phyloP scores from a whole-genome alignment of 75 land plant species.

The Cunninghamia lanceolata region DNA sequence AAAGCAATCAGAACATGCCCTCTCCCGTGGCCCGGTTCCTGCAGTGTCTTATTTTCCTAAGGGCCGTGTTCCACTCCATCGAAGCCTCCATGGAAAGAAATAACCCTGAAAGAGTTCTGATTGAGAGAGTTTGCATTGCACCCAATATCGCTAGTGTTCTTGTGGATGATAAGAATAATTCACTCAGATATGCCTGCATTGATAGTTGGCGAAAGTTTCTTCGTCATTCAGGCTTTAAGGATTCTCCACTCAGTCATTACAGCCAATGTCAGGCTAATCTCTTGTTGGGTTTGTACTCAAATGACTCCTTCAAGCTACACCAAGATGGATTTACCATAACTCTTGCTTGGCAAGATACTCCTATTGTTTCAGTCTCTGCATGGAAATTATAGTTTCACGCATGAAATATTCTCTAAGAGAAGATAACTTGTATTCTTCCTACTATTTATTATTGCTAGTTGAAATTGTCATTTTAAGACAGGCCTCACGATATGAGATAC shows the following conservation, averaged over 20 bases:
- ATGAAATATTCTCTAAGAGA: not conserved
- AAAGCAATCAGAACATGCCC: slow-evolving; percentile 27
- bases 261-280: slow-evolving; percentile 16
- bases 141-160: slow-evolving; percentile 25
- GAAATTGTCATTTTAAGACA: not conserved
- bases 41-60: slow-evolving; percentile 29
- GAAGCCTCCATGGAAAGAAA: slow-evolving; percentile 20
- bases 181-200: slow-evolving; percentile 13
- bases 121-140: slow-evolving; percentile 22
- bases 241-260: slow-evolving; percentile 16
- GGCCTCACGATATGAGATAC: not conserved
- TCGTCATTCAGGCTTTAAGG: slow-evolving; percentile 18
- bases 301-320: slow-evolving; percentile 28
- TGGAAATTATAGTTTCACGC: slow-evolving; percentile 17
- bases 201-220: slow-evolving; percentile 23
- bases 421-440: not conserved
- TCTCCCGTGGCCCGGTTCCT: slow-evolving; percentile 25
- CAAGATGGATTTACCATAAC: slow-evolving; percentile 23
- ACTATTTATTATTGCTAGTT: not conserved
- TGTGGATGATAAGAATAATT: slow-evolving; percentile 7
- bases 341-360: slow-evolving; percentile 31
- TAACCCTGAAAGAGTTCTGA: slow-evolving; percentile 14
- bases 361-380: slow-evolving; percentile 24
- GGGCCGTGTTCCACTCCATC: slow-evolving; percentile 29
- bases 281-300: slow-evolving; percentile 23